These are phyloP conservation scores for Cudoniella acicularis DNA, from an alignment of 495 filamentous ascomycete species.

Conservation along the genomic window DNA sequence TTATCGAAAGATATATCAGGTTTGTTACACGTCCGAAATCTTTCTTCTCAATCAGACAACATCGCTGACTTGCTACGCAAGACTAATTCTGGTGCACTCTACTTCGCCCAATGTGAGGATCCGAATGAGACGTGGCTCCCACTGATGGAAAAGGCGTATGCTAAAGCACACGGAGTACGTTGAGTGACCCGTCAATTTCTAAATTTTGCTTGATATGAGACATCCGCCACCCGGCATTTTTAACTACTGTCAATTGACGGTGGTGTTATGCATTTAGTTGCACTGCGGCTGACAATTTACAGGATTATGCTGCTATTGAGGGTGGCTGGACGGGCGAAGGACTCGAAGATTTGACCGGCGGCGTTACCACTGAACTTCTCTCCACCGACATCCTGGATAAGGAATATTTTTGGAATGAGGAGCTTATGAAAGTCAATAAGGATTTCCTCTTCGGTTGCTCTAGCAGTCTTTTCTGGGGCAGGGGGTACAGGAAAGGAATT, in stretches of 20 bases:
- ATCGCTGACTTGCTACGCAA: too few relatives aligned
- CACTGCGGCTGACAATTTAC: slow-evolving; percentile 3
- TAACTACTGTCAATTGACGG: too few relatives aligned
- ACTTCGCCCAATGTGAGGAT: slow-evolving; percentile 81
- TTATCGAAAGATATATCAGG: slow-evolving; percentile 67
- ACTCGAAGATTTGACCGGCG: slow-evolving; percentile 88
- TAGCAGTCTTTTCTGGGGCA: slow-evolving; percentile 59
- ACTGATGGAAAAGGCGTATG: slow-evolving; percentile 89
- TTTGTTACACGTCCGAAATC: background rate
- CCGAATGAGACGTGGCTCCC: slow-evolving; percentile 92
- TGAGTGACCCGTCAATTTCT: background rate
- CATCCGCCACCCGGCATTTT: too few relatives aligned
- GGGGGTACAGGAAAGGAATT: slow-evolving; percentile 66
- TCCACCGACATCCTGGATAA: slow-evolving; percentile 82
- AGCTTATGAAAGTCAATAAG: slow-evolving; percentile 77
- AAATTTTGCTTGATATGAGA: too few relatives aligned
- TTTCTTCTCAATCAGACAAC: too few relatives aligned
- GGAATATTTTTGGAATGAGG: slow-evolving; percentile 81
- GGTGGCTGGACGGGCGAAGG: slow-evolving; percentile 85
- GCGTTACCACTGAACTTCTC: slow-evolving; percentile 77
- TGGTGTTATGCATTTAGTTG: too few relatives aligned
- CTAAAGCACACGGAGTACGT: slow-evolving; percentile 73
- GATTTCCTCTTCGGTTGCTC: slow-evolving; percentile 84
- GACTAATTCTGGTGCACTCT: slow-evolving; percentile 66
- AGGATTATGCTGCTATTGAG: slow-evolving; percentile 77